phyloP scores from a whole-genome alignment of 148 eudicot species.

The Cornus suecica region DNA sequence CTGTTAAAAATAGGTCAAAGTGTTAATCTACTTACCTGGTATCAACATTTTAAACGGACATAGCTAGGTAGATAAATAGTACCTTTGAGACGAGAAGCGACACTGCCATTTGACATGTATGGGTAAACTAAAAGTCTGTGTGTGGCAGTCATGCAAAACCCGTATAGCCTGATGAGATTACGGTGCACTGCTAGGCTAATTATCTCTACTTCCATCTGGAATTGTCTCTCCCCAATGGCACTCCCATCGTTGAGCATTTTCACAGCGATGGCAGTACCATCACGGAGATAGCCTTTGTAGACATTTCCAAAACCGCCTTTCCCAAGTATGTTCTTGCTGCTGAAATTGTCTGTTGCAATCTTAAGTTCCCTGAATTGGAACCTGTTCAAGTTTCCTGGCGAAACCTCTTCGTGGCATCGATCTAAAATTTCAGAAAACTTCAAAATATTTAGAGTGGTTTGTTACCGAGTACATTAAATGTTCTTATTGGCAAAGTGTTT shows the following conservation, averaged over 20 bases:
- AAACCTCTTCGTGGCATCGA: slow-evolving; percentile 18
- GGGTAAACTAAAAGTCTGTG: slow-evolving; percentile 69
- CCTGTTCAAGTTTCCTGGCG: slow-evolving; percentile 18
- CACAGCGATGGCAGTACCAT: slow-evolving; percentile 19
- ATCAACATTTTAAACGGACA: no score
- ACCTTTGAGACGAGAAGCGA: slow-evolving; percentile 76
- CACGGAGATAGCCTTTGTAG: slow-evolving; percentile 17
- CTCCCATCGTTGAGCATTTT: slow-evolving; percentile 23
- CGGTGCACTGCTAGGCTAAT: slow-evolving; percentile 75
- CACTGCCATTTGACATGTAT: slow-evolving; percentile 71
- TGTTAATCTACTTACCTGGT: neutral
- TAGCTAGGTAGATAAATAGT: neutral
- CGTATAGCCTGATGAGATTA: slow-evolving; percentile 58
- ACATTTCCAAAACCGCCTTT: slow-evolving; percentile 26
- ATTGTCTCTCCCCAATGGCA: slow-evolving; percentile 35
- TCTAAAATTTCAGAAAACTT: slow-evolving; percentile 11
- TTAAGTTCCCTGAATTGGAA: slow-evolving; percentile 21
- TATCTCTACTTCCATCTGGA: slow-evolving; percentile 77
- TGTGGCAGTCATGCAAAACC: slow-evolving; percentile 52
- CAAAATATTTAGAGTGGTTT: neutral
- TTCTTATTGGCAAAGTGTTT: neutral
- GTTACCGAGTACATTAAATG: neutral
- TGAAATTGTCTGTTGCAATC: slow-evolving; percentile 23
- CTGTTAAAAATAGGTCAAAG: slow-evolving; percentile 24
- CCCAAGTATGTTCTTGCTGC: slow-evolving; percentile 23